Evolutionary conservation across 2,329 filamentous ascomycete species (phyloP), one percentile per base, ranked within the genome.

Genomic region (Blastomyces parvus): DNA sequence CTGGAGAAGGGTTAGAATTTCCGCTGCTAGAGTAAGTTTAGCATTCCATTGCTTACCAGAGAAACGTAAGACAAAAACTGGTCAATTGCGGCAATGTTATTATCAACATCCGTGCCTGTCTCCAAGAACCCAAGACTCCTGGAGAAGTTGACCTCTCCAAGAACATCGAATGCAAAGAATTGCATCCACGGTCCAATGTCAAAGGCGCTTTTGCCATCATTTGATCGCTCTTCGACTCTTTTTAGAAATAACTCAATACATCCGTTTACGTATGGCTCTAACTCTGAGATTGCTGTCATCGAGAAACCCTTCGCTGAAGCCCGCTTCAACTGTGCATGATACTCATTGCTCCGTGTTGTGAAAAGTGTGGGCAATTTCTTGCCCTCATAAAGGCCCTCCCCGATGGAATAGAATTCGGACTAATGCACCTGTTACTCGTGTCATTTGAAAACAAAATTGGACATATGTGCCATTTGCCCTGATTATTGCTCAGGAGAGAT

Each of bases 61-160:
- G 56, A 38, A 58, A 58, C 33, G 9, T 58, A 58, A 22, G 36
- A 38, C 40, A 58, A 40, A 22, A 38, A 25, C 13, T 44, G 33
- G 22, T 38, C 56, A 17, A 58, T 40, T 19, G 56, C 40, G 33
- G 33, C n/a, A 22, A 58, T 38, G 56, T 40, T 40, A n/a, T 58
- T 38, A 13, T 58, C 40, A 9, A 40, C 50, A 58, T 66, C 65
- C 14, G 56, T 33, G 1, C 59, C 63, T n/a, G 62, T 59, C 6
- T 66, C 62, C 59, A 67, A 56, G 40, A 69, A 67, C 7, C 67
- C 69, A 40, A 69, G 67, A 19, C 70, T 70, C 64, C 73, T 70
- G 33, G 73, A 74, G 65, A 70, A 65, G 7, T 67, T 70, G 13
- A 71, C 65, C 40, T 69, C 66, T 6, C 69, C 69, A 30, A 72